Evolutionary conservation across 306 rosid genomes (phyloP), one percentile per base, ranked within the genome.

Genomic region (Nissolia schottii): DNA sequence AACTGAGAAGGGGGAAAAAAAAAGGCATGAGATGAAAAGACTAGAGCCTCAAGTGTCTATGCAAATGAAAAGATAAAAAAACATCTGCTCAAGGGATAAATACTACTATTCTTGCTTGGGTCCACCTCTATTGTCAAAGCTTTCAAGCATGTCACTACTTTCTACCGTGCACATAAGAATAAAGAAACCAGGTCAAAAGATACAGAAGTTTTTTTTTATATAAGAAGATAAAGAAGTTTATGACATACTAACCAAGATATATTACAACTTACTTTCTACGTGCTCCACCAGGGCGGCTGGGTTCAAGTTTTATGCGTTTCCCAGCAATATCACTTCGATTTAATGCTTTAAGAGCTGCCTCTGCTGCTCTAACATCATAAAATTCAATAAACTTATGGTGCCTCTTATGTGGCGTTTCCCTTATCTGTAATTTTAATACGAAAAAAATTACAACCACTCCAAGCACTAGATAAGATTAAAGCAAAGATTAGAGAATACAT

Each of bases 211-310:
- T 43, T 31, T 8, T 58, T 55, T n/a, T n/a, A n/a, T n/a, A n/a
- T n/a, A n/a, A n/a, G n/a, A n/a, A n/a, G n/a, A n/a, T n/a, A n/a
- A 38, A 57, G 46, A 31, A 51, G 38, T 15, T 7, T 38, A 43
- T 32, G 40, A 46, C 41, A 14, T 15, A 3, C 25, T 12, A 70
- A 70, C 18, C 14, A 76, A 66, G 45, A 77, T 23, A 68, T 49
- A 51, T 66, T 64, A 8, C 46, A 23, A 69, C 91, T 85, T 84
- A 92, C 98, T 81, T 92, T 80, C 98, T 84, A 60, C 98, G 98
- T 24, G 96, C 95, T 77, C 98, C 98, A 53, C 98, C 98, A 74
- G 98, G 98, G 46, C 98, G 98, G 74, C 98, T 92, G 6, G 96
- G 98, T 88, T 92, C 98, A 32, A 92, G 98, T 71, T 92, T 92